Evolutionary conservation across 257 asterid species (phyloP), one percentile per base, ranked within the genome.

Genomic region (Gardenia jasminoides): DNA sequence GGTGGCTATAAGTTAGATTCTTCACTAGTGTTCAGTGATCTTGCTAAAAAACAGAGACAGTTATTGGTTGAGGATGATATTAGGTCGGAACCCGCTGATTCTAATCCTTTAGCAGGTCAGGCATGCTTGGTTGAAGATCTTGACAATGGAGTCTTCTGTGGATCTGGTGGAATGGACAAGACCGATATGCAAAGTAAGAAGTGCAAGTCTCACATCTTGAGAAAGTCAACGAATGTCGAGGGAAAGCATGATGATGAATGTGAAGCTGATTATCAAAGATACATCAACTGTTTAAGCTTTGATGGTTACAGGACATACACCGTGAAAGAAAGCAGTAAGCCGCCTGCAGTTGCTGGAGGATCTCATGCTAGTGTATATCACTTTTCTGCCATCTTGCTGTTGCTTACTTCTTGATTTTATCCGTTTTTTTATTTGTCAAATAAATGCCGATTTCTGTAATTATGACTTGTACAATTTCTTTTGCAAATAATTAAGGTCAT

Each of bases 401-500:
- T 22, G 30, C 44, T 64, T 50, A 26, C 41, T 78, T 36, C 7
- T 71, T 77, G 26, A 17, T 19, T 41, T 36, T 36, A 36, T 36
- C 41, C 4, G 41, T 5, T 2, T 36, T 36, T 36, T 36, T 36
- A 36, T 36, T 36, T 78, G 74, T 44, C 39, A 6, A 36, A 71
- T n/a, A 24, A 10, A 10, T 46, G 1, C 4, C n/a, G 13, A 47
- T 2, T 48, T 48, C n/a, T 24, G 46, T 0, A 19, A 33, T 20
- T 43, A 15, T 10, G 66, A 74, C 15, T 36, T 47, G 44, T 30
- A 31, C 17, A 54, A 31, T 22, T 59, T 43, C 31, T 36, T 66
- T 76, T 82, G 64, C 72, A 46, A 44, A 47, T 72, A 66, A 48
- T 86, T 83, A 89, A 92, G 64, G 73, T 66, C 43, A 46, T 36